Base-by-base conservation (phyloP, 148 eudicot genomes). In the Bassia scoparia region DNA sequence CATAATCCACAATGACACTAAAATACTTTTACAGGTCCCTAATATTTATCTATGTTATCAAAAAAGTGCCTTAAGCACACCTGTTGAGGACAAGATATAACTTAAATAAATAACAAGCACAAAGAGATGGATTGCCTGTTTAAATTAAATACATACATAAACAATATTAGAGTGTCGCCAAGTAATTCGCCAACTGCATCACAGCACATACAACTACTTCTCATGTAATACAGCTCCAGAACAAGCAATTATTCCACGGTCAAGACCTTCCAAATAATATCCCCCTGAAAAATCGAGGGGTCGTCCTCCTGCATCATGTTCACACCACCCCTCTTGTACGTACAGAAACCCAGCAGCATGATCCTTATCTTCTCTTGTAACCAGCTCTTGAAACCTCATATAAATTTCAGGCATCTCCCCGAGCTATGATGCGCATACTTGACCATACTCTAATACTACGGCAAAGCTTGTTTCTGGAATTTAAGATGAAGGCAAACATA, bases 361-460 rank as follows among this genome's bases (percentile, higher is more conserved):
- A 78, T 93, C 98, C 98, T 96, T 77, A 93, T 89, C 83, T 93
- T 93, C 82, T 93, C 98, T 89, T 93, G 80, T 93, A 93, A 33
- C 94, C 92, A 4, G 88, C 76, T 73, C 83, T 86, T 46, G 96
- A 96, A 78, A 93, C 78, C 83, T 93, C 98, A 90, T 93, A 75
- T 78, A 93, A n/a, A 90, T 85, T 74, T 93, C 98, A 72, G n/a
- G 98, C 98, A 79, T 93, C 98, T 79, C 96, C 98, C 44, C 88
- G 86, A 70, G 98, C 98, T 79, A 93, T 90, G 76, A n/a, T n/a
- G 98, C 92, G 97, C 98, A 67, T 93, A 93, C 71, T 93, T 93
- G 23, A 93, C 98, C 98, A 93, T 93, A 86, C 98, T 93, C 68
- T 93, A n/a, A 86, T 16, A 93, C 94, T n/a, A n/a, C 98, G 94